phyloP scores from a whole-genome alignment of 2,329 filamentous ascomycete genomes.

The Colletotrichum sp. region DNA sequence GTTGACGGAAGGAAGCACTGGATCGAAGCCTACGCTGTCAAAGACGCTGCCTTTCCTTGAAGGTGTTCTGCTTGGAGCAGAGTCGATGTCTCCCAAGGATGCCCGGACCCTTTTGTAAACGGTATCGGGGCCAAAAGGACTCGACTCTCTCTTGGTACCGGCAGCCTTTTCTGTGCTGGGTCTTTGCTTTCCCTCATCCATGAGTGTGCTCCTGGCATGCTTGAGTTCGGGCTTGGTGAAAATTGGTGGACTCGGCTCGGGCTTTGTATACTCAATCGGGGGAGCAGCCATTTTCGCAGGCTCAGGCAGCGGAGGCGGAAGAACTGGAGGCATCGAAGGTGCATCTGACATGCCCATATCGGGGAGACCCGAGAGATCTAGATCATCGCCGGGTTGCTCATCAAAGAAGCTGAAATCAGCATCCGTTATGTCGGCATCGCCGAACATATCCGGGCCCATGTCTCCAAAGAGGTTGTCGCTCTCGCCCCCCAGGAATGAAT shows the following conservation, averaged over 20 bases:
- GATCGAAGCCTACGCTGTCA: slow-evolving; percentile 59
- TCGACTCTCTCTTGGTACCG: slow-evolving; percentile 54
- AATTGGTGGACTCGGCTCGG: slow-evolving; percentile 27
- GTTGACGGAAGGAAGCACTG: slow-evolving; percentile 56
- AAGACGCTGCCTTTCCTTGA: slow-evolving; percentile 53
- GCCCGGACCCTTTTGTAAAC: slow-evolving; percentile 64
- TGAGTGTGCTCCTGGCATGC: slow-evolving; percentile 60
- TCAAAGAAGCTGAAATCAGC: slow-evolving; percentile 88
- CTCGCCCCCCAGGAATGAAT: slow-evolving; percentile 48
- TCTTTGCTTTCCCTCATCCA: slow-evolving; percentile 42
- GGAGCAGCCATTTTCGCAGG: slow-evolving; percentile 20
- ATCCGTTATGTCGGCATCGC: slow-evolving; percentile 78
- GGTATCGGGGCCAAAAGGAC: slow-evolving; percentile 62
- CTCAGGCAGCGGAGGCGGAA: slow-evolving; percentile 12
- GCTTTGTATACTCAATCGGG: slow-evolving; percentile 9
- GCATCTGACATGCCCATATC: slow-evolving; percentile 26
- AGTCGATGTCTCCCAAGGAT: slow-evolving; percentile 38
- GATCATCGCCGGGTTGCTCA: slow-evolving; percentile 53
- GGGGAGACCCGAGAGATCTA: slow-evolving; percentile 38
- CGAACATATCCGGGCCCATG: slow-evolving; percentile 72
- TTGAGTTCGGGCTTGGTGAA: slow-evolving; percentile 66
- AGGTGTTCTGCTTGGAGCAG: slow-evolving; percentile 22
- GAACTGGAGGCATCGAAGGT: background rate
- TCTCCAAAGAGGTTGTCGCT: slow-evolving; percentile 71
- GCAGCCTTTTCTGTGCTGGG: slow-evolving; percentile 20